A percentile compares a stretch with the other conserved stretches of the same genome.
phyloP scores from a whole-genome alignment of 768 basidiomycete species.

The Coprinopsis strossmayeri region DNA sequence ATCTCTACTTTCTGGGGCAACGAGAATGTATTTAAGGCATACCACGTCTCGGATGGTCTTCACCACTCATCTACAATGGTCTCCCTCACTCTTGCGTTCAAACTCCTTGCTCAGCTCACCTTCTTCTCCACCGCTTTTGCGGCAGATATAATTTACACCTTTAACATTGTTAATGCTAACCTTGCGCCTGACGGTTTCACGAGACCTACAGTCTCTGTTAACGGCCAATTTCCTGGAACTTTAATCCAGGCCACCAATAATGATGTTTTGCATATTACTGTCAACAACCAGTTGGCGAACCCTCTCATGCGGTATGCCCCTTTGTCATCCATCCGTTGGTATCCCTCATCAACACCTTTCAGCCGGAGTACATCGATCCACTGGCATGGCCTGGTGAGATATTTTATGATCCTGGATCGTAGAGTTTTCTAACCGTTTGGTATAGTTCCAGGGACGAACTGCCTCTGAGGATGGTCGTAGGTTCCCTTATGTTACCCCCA shows the following conservation, averaged over 20 bases:
- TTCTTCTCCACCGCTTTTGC: conserved; percentile 6
- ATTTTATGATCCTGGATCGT: no score
- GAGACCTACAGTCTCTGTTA: conserved; percentile 31
- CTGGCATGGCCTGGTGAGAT: conserved; percentile 26
- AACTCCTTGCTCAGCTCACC: conserved; percentile 4
- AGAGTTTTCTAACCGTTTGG: not conserved
- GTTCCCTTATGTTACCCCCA: not conserved
- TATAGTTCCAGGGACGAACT: conserved; percentile 34
- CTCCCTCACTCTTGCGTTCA: conserved; percentile 3
- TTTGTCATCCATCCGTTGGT: not conserved
- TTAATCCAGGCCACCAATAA: conserved; percentile 34
- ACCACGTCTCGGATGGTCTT: not conserved
- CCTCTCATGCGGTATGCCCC: conserved; percentile 23
- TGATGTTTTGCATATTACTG: conserved; percentile 26
- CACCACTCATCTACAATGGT: conserved; percentile 2
- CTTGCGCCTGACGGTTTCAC: conserved; percentile 16
- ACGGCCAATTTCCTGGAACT: conserved; percentile 34
- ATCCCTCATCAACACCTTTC: not conserved
- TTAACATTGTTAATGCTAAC: conserved; percentile 11
- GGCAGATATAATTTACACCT: conserved; percentile 9
- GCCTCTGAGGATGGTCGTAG: conserved; percentile 39
- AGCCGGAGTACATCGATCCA: conserved; percentile 26
- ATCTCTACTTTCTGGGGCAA: not conserved
- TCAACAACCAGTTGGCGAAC: conserved; percentile 24
- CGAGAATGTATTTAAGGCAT: not conserved